Conservation (phyloP, 2,329 filamentous ascomycete species). For the Fusarium buxicola region DNA sequence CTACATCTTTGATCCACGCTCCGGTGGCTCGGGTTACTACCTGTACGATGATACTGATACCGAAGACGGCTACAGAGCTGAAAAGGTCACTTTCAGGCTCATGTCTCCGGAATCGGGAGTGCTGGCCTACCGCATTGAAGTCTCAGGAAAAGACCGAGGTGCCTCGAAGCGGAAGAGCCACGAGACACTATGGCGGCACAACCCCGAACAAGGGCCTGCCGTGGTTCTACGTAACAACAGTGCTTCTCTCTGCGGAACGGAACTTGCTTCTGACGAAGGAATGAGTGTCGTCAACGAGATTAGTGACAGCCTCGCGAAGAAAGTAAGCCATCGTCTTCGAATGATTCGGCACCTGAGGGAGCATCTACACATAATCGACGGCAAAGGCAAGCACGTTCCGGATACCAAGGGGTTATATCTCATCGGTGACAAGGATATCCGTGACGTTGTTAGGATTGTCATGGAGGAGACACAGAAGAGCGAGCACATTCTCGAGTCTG, state of each 20-base stretch:
- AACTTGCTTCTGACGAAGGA: neutral
- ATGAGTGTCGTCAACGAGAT: slow-evolving; percentile 20
- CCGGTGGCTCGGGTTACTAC: slow-evolving; percentile 29
- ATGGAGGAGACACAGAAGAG: slow-evolving; percentile 30
- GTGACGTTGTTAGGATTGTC: slow-evolving; percentile 39
- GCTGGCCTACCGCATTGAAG: slow-evolving; percentile 23
- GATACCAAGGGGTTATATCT: slow-evolving; percentile 37
- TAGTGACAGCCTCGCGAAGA: slow-evolving; percentile 28
- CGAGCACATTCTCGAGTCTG: neutral
- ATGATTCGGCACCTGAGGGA: slow-evolving; percentile 26
- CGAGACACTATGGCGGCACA: slow-evolving; percentile 15
- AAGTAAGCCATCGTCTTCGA: slow-evolving; percentile 39
- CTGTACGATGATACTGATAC: slow-evolving; percentile 22
- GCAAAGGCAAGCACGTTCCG: slow-evolving; percentile 20
- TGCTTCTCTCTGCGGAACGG: neutral
- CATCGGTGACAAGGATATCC: slow-evolving; percentile 39
- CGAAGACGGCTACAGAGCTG: slow-evolving; percentile 13
- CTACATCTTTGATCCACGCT: slow-evolving; percentile 35
- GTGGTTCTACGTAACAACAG: slow-evolving; percentile 1
- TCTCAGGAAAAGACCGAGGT: slow-evolving; percentile 20
- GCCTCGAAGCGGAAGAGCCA: slow-evolving; percentile 7
- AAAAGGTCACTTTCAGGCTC: slow-evolving; percentile 29
- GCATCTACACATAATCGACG: slow-evolving; percentile 31
- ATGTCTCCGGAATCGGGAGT: slow-evolving; percentile 10
- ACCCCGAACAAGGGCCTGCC: neutral